Evolutionary conservation across 192 early-diverging fungal genomes (phyloP), one percentile per base, ranked within the genome.

Genomic region (Linderina pennispora): DNA sequence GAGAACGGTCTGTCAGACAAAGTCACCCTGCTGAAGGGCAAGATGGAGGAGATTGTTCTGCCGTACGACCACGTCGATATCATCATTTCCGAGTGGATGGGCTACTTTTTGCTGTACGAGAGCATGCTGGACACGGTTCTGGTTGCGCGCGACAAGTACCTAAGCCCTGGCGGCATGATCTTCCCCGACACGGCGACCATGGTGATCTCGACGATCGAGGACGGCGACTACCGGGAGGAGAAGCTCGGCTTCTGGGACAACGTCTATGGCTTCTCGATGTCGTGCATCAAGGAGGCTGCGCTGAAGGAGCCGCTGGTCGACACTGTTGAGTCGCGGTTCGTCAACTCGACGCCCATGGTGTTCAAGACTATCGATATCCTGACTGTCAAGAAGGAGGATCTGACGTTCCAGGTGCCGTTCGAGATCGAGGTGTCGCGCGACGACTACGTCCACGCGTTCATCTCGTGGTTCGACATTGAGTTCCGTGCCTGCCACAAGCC

Each of bases 41-140:
- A 94, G 72, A 94, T 99, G 79, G 97, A 99, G 67, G 94, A 99
- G 52, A 88, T 99, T 14, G 62, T 66, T 13, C 75, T 99, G 45
- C 94, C 97, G 16, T 93, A 92, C 33, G 80, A 87, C 40, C 87
- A 97, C 62, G 94, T 98, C 23, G 97, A 99, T 64, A 97, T 99
- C 52, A 99, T 99, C 45, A 94, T 99, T 46, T 95, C 92, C 4
- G 97, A 99, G 57, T 99, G 97, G 97, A 99, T 99, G 97, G 97
- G 97, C 18, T 99, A 99, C 76, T 92, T 90, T 58, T 81, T 99
- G 56, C 73, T 97, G 32, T 97, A 94, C 73, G 94, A 99, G 77
- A 87, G 90, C 62, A 99, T 99, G 97, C 80, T 99, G 52, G 96
- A 98, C 79, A 94, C 97, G n/a, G 92, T 99, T 9, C 78, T 99